These are phyloP conservation scores for Vaccinium myrtillus DNA, from an alignment of 148 eudicot species.

Conservation along the genomic window DNA sequence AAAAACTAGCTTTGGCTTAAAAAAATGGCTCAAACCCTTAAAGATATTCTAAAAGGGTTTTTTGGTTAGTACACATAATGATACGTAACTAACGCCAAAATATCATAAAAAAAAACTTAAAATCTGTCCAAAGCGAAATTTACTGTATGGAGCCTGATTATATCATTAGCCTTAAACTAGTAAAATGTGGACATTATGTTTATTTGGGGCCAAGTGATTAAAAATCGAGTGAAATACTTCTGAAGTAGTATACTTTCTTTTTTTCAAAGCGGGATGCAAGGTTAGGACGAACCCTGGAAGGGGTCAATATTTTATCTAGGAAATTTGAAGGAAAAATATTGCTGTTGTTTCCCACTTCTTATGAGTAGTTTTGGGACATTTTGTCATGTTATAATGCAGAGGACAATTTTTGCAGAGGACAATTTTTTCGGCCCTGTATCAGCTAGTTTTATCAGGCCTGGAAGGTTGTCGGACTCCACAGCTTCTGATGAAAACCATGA, in stretches of 20 bases:
- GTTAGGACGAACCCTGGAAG: background rate
- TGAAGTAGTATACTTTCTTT: background rate
- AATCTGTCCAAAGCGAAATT: background rate
- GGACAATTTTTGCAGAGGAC: conserved; percentile 61
- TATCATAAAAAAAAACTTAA: background rate
- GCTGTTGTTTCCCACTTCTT: background rate
- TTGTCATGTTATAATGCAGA: background rate
- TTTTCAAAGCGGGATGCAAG: background rate
- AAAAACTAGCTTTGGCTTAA: too few relatives aligned
- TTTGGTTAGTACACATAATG: background rate
- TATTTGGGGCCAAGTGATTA: background rate
- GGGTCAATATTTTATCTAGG: background rate
- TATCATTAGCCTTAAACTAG: background rate
- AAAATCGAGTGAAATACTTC: background rate
- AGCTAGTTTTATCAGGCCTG: conserved; percentile 70
- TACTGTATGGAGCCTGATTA: background rate
- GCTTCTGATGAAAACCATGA: conserved; percentile 77
- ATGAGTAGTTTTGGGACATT: conserved; percentile 4
- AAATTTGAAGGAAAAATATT: background rate
- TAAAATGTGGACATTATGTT: background rate
- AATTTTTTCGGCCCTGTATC: conserved; percentile 91
- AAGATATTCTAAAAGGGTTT: too few relatives aligned
- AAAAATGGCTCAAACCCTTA: too few relatives aligned
- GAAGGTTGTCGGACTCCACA: conserved; percentile 72
- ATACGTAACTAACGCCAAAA: background rate